A percentile compares a stretch with the other conserved stretches of the same genome.
phyloP scores from a whole-genome alignment of 169 alveolate species.

The Plasmodium gallinaceum region DNA sequence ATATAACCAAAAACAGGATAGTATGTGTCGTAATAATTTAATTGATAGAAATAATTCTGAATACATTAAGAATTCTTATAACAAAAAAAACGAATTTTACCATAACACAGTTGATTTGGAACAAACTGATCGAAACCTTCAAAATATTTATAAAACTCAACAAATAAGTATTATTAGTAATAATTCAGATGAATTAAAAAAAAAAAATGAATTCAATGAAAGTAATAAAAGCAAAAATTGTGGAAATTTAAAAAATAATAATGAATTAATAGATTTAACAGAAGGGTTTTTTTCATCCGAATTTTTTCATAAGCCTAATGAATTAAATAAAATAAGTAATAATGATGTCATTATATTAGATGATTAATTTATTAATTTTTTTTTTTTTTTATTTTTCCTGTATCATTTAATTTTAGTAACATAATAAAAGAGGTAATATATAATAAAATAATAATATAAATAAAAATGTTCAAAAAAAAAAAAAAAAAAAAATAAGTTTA shows the following conservation, averaged over 20 bases:
- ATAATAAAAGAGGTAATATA: background rate
- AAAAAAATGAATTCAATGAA: background rate
- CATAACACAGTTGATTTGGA: background rate
- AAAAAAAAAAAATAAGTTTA: background rate
- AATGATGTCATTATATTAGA: slow-evolving; percentile 64
- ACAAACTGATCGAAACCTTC: background rate
- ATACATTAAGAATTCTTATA: background rate
- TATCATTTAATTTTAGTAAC: background rate
- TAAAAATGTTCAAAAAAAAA: background rate
- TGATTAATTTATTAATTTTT: too few species aligned
- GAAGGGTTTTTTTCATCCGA: slow-evolving; percentile 71
- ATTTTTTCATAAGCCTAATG: slow-evolving; percentile 51
- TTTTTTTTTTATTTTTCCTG: slow-evolving; percentile 9
- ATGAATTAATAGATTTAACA: slow-evolving; percentile 63
- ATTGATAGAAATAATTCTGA: background rate
- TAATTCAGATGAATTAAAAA: background rate
- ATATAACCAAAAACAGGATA: background rate
- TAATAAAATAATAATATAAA: background rate
- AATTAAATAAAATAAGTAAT: slow-evolving; percentile 15
- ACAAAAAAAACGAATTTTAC: background rate
- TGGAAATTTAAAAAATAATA: slow-evolving; percentile 7
- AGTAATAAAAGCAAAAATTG: slow-evolving; percentile 13
- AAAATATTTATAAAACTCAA: background rate
- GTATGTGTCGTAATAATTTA: background rate
- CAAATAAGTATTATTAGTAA: background rate